Conservation (phyloP, 2,329 filamentous ascomycete genomes). For the Immersiporthe knoxdaviesiana region DNA sequence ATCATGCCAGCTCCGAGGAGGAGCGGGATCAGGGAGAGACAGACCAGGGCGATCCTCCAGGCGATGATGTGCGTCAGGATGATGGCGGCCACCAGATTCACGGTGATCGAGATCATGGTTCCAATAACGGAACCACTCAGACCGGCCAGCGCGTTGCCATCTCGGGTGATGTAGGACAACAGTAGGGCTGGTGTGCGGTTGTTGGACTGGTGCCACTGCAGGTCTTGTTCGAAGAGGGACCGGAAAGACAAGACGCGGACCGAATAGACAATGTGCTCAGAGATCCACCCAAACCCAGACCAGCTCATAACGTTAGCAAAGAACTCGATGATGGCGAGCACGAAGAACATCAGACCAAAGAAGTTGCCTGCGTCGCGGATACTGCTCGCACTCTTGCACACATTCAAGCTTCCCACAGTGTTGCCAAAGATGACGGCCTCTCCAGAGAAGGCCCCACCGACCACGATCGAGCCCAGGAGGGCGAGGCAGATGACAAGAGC, state of each 20-base stretch:
- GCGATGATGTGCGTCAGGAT: slow-evolving; percentile 71
- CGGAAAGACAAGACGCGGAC: slow-evolving; percentile 60
- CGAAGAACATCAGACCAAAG: slow-evolving; percentile 62
- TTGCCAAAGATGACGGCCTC: slow-evolving; percentile 64
- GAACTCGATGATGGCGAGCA: slow-evolving; percentile 62
- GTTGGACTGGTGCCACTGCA: slow-evolving; percentile 69
- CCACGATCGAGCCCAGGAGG: slow-evolving; percentile 53
- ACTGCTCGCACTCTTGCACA: slow-evolving; percentile 51
- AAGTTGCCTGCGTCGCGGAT: slow-evolving; percentile 56
- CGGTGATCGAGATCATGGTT: slow-evolving; percentile 66
- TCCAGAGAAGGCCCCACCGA: slow-evolving; percentile 60
- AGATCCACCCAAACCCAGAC: slow-evolving; percentile 58
- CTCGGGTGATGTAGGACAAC: slow-evolving; percentile 69
- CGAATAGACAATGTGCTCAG: slow-evolving; percentile 60
- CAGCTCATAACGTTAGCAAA: slow-evolving; percentile 62
- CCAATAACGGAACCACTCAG: slow-evolving; percentile 73
- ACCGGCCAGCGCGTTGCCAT: slow-evolving; percentile 68
- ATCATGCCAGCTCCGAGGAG: slow-evolving; percentile 71
- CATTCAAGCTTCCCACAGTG: slow-evolving; percentile 59
- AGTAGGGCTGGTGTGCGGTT: slow-evolving; percentile 64
- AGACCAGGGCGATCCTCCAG: slow-evolving; percentile 77
- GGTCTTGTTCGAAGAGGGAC: slow-evolving; percentile 59
- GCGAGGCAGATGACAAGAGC: slow-evolving; percentile 45
- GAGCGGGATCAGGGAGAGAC: slow-evolving; percentile 69
- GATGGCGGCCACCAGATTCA: slow-evolving; percentile 71